These are phyloP conservation scores for Xylaria curta DNA, from an alignment of 495 filamentous ascomycete species.

Conservation along the genomic window DNA sequence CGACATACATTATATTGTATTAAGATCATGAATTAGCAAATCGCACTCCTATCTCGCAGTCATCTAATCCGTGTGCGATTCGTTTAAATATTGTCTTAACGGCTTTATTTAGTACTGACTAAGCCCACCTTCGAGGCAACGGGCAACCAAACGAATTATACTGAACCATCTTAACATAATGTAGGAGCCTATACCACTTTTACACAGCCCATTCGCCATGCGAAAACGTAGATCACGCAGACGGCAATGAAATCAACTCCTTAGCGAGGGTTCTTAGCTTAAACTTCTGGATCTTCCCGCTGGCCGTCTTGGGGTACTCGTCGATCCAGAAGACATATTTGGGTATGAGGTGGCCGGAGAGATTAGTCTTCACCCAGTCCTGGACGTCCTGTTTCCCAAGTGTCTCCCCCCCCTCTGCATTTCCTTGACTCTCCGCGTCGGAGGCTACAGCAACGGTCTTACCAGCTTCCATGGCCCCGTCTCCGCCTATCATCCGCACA, in stretches of 20 bases:
- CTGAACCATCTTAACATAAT: background rate
- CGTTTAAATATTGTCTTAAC: background rate
- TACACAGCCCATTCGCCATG: background rate
- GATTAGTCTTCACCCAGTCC: conserved; percentile 71
- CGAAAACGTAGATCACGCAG: background rate
- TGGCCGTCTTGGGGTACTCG: conserved; percentile 89
- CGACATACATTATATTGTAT: too few species aligned
- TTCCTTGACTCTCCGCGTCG: background rate
- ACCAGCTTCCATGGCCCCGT: conserved; percentile 23
- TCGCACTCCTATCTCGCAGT: background rate
- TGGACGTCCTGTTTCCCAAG: conserved; percentile 64
- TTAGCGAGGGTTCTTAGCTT: conserved; percentile 70
- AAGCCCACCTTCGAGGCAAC: background rate
- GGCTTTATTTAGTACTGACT: background rate
- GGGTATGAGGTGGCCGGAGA: conserved; percentile 83
- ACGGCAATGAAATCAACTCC: conserved; percentile 30
- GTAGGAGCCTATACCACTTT: background rate
- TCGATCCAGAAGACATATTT: conserved; percentile 88
- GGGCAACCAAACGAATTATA: background rate
- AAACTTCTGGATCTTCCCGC: conserved; percentile 97
- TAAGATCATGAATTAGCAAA: too few species aligned
- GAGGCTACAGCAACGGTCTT: background rate
- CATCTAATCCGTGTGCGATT: background rate
- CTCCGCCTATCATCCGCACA: conserved; percentile 40
- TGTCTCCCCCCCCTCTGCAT: conserved; percentile 30